A percentile compares a stretch with the other conserved stretches of the same genome.
Evolutionary conservation across 371 early-diverging fungal species (phyloP).

Genomic region (Haplosporangium sp.): DNA sequence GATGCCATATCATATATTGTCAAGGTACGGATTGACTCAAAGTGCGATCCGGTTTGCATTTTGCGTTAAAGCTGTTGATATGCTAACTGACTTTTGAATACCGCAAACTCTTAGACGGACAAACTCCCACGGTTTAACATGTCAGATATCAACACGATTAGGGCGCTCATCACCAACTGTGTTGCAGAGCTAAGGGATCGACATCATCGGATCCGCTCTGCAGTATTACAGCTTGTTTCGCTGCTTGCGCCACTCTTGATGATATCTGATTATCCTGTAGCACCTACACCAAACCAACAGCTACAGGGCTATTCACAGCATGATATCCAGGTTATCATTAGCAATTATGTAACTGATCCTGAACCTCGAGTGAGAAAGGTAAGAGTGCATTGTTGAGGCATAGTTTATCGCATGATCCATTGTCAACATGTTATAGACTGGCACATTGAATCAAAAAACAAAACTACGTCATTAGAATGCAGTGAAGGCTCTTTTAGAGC

Average conservation of each 20-base stretch:
- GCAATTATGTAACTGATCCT: constrained; percentile 64
- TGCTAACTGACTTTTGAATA: not conserved
- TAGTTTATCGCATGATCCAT: not conserved
- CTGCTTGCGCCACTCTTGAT: constrained; percentile 56
- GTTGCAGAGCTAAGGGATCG: constrained; percentile 59
- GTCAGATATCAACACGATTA: constrained; percentile 31
- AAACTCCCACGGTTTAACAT: constrained; percentile 40
- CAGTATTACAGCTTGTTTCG: constrained; percentile 59
- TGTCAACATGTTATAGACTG: not conserved
- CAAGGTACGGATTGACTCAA: constrained; percentile 44
- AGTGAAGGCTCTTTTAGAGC: constrained; percentile 62
- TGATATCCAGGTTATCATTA: constrained; percentile 62
- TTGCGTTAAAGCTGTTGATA: too few species aligned
- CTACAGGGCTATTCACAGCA: constrained; percentile 27
- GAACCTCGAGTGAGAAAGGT: constrained; percentile 69
- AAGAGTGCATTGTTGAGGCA: not conserved
- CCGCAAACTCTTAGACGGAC: constrained; percentile 31
- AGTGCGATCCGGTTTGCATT: not conserved
- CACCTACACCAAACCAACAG: not conserved
- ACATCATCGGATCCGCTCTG: constrained; percentile 64
- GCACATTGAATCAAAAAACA: not conserved
- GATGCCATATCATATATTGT: constrained; percentile 57
- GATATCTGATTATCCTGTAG: constrained; percentile 5
- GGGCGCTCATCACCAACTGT: constrained; percentile 49
- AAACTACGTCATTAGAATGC: constrained; percentile 56